phyloP scores from a whole-genome alignment of 805 yeast genomes.

The Schizosaccharomyces lindneri region DNA sequence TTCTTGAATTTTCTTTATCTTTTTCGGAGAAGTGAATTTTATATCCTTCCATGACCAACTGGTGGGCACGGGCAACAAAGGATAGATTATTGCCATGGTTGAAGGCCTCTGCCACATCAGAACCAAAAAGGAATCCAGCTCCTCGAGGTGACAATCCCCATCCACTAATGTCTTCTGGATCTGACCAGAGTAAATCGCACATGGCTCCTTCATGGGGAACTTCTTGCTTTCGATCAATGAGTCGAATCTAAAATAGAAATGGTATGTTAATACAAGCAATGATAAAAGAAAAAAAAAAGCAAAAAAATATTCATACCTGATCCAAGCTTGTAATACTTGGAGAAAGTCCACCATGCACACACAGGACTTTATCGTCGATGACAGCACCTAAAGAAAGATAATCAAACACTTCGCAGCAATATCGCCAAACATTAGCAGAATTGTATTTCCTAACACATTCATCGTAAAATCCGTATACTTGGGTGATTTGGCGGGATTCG shows the following conservation, averaged over 20 bases:
- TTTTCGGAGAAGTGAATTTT: slow-evolving; percentile 55
- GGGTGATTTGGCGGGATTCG: slow-evolving; percentile 87
- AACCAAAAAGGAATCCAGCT: slow-evolving; percentile 96
- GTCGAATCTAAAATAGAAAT: slow-evolving; percentile 27
- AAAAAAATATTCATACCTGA: slow-evolving; percentile 17
- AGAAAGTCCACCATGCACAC: slow-evolving; percentile 83
- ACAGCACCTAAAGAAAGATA: slow-evolving; percentile 83
- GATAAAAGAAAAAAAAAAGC: background rate
- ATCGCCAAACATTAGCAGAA: slow-evolving; percentile 77
- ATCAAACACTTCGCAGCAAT: slow-evolving; percentile 75
- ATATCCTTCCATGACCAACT: slow-evolving; percentile 92
- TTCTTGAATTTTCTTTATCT: background rate
- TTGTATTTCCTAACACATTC: slow-evolving; percentile 88
- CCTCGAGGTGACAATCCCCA: slow-evolving; percentile 97
- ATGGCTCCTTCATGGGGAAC: slow-evolving; percentile 95
- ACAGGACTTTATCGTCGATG: slow-evolving; percentile 72
- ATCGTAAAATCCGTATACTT: slow-evolving; percentile 86
- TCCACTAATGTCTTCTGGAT: slow-evolving; percentile 47
- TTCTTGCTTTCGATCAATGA: slow-evolving; percentile 74
- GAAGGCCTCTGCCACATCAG: slow-evolving; percentile 78
- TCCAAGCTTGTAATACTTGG: slow-evolving; percentile 87
- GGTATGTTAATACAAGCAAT: background rate
- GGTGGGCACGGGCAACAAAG: slow-evolving; percentile 84
- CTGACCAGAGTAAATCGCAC: slow-evolving; percentile 93
- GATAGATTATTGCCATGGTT: slow-evolving; percentile 71